Evolutionary conservation across 768 basidiomycete species (phyloP), one percentile per base, ranked within the genome.

Genomic region (Boletus sp.): DNA sequence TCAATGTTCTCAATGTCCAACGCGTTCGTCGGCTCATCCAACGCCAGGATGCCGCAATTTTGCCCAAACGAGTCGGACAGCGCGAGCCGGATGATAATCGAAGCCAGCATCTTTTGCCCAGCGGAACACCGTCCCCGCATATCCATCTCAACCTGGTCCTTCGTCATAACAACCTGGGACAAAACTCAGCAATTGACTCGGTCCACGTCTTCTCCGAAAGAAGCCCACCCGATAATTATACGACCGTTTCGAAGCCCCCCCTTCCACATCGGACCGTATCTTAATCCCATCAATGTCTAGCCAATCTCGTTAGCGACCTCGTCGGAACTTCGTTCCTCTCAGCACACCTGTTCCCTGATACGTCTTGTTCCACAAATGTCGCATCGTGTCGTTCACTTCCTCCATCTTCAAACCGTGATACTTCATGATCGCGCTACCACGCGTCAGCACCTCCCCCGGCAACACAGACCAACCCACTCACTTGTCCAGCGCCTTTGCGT

Each of bases 111-210:
- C 75, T 99, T 99, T 74, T 99, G 97, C 0, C 97, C 97, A 1
- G 97, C 97, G 15, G 91, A 94, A 73, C 97, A 99, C 58, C 97
- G 84, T 25, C 97, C 97, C 53, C 97, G 86, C 97, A 99, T 99
- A 72, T 98, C 97, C 90, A 99, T 94, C 72, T 98, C 96, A 7
- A 98, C 95, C 65, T 94, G 90, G 69, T 98, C 95, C 75, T 99
- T 99, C 49, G 89, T 92, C 96, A 99, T 98, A 60, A 98, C 96
- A 54, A 98, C 93, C 93, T 96, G 25, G 15, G 21, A 19, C 33
- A 17, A 32, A 49, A 34, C 48, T 73, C 51, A 64, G 56, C 46
- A 54, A 44, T 51, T 25, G 51, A 40, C 43, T 54, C 50, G 46
- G 45, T 45, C 11, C 47, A 53, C 39, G 27, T 32, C 47, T 44